phyloP scores from a whole-genome alignment of 768 basidiomycete genomes.

The Mycena amicta region DNA sequence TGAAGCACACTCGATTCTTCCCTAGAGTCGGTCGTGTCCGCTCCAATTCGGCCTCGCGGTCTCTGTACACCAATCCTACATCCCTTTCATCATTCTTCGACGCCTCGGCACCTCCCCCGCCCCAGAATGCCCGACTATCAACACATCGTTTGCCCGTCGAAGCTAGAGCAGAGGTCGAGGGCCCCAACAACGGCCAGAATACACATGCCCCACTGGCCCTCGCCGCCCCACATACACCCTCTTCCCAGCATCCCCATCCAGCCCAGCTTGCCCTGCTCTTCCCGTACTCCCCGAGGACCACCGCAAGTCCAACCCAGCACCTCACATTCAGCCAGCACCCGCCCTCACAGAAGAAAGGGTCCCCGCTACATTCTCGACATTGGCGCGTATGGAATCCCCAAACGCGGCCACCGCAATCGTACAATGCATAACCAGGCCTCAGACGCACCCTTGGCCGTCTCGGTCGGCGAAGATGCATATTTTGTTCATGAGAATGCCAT shows the following conservation, averaged over 20 bases:
- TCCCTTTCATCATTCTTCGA: slow-evolving; percentile 27
- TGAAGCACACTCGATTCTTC: slow-evolving; percentile 45
- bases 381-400: slow-evolving; percentile 87
- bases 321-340: slow-evolving; percentile 28
- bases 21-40: slow-evolving; percentile 44
- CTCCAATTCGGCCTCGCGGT: slow-evolving; percentile 45
- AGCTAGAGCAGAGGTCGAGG: slow-evolving; percentile 47
- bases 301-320: slow-evolving; percentile 32
- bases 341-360: slow-evolving; percentile 33
- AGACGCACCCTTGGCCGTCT: slow-evolving; percentile 54
- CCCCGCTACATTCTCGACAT: slow-evolving; percentile 59
- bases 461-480: slow-evolving; percentile 93
- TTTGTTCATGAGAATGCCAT: slow-evolving; percentile 82
- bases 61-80: slow-evolving; percentile 42
- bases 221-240: slow-evolving; percentile 40
- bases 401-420: slow-evolving; percentile 37
- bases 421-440: slow-evolving; percentile 25
- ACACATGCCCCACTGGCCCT: slow-evolving; percentile 46
- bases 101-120: slow-evolving; percentile 16
- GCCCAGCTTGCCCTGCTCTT: slow-evolving; percentile 37
- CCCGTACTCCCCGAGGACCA: slow-evolving; percentile 33
- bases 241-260: background rate
- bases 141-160: slow-evolving; percentile 49
- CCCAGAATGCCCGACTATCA: slow-evolving; percentile 40
- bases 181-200: slow-evolving; percentile 30